Percentiles rank a stretch among this genome's conserved stretches.
These are phyloP conservation scores for Phaeolepiota aurea DNA, from an alignment of 768 basidiomycete genomes.

Conservation along the genomic window DNA sequence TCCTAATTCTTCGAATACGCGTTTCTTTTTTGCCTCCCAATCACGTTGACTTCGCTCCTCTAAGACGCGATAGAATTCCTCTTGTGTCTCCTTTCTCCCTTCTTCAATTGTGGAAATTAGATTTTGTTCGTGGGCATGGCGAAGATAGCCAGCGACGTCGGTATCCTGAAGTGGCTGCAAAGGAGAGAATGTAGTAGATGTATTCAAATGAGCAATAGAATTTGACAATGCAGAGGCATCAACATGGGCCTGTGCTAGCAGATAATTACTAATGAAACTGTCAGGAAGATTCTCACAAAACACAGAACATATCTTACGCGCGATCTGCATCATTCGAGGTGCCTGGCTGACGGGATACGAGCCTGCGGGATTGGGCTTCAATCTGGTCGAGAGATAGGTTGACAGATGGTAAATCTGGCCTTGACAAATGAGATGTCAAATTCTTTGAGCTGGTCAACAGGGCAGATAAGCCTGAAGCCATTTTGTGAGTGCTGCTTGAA, in stretches of 20 bases:
- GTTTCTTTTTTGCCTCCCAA: conserved; percentile 88
- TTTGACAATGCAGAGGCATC: conserved; percentile 83
- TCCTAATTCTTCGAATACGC: conserved; percentile 85
- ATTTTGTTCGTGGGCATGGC: conserved; percentile 92
- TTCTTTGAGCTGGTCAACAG: conserved; percentile 62
- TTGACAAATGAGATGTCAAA: conserved; percentile 69
- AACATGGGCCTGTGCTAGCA: conserved; percentile 90
- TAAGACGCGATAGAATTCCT: conserved; percentile 75
- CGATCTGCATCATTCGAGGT: conserved; percentile 59
- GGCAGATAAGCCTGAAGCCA: conserved; percentile 52
- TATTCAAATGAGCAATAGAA: conserved; percentile 79
- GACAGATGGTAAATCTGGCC: conserved; percentile 80
- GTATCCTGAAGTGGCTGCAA: conserved; percentile 92
- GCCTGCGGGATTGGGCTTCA: conserved; percentile 82
- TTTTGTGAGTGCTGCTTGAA: conserved; percentile 1
- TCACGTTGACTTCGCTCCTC: conserved; percentile 69
- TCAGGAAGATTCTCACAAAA: conserved; percentile 4
- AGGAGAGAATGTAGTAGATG: conserved; percentile 76
- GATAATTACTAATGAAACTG: conserved; percentile 56
- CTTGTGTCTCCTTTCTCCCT: conserved; percentile 74
- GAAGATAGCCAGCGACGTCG: conserved; percentile 87
- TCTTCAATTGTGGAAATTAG: conserved; percentile 93
- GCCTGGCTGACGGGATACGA: conserved; percentile 65
- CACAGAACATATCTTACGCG: conserved; percentile 42
- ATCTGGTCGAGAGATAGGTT: conserved; percentile 91